A percentile compares a stretch with the other conserved stretches of the same genome.
Conservation (phyloP, 2,329 filamentous ascomycete genomes). For the Sodiomyces alkalinus region DNA sequence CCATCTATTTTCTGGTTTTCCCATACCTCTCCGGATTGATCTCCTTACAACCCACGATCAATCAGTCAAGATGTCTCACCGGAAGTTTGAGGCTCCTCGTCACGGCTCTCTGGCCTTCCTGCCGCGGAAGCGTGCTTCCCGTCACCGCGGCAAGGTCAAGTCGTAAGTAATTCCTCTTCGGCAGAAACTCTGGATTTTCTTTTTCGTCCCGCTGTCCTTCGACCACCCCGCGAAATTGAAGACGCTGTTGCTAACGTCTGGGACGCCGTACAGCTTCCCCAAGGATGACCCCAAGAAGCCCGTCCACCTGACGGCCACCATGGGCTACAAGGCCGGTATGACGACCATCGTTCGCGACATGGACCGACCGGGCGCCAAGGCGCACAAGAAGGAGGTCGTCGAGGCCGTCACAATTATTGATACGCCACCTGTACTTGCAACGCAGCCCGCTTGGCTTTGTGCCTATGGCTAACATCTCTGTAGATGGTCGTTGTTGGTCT, state of each 20-base stretch:
- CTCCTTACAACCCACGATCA: conserved; percentile 2
- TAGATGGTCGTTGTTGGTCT: conserved; percentile 99
- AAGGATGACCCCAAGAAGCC: conserved; percentile 99
- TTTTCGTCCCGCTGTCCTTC: too few relatives aligned
- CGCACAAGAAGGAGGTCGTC: conserved; percentile 97
- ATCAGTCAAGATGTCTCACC: conserved; percentile 10
- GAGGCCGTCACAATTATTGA: conserved; percentile 80
- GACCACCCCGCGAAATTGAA: too few relatives aligned
- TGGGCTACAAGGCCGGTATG: conserved; percentile 99
- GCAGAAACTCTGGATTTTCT: too few relatives aligned
- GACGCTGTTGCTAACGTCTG: conserved; percentile 13
- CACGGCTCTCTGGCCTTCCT: conserved; percentile 87
- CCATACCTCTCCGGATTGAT: conserved; percentile 3
- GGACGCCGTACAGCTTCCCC: conserved; percentile 58
- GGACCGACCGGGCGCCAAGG: conserved; percentile 97
- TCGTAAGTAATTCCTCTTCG: conserved; percentile 68
- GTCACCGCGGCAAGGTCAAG: conserved; percentile 97
- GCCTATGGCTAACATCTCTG: conserved; percentile 55
- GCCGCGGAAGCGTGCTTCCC: conserved; percentile 81
- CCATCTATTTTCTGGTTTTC: background rate
- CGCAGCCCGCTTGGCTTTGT: conserved; percentile 65
- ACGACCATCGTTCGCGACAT: conserved; percentile 98
- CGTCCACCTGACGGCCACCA: conserved; percentile 91
- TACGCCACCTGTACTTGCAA: conserved; percentile 89
- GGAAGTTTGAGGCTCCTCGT: conserved; percentile 67